Conservation (phyloP, 768 basidiomycete species). For the Mycena belliarum region DNA sequence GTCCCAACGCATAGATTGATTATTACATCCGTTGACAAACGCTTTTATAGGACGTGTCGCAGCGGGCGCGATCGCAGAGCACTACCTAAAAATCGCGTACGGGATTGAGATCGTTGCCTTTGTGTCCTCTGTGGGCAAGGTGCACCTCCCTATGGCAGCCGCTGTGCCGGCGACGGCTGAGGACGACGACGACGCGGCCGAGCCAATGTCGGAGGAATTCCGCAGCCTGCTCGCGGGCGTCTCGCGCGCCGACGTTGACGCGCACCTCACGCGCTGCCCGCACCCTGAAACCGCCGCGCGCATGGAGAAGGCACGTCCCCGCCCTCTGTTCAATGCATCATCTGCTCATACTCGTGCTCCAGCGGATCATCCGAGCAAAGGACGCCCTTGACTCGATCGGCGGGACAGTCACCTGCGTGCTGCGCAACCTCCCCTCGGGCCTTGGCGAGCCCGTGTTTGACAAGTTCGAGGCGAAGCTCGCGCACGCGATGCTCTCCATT, state of each 20-base stretch:
- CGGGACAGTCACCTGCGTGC: slow-evolving; percentile 96
- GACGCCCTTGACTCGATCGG: slow-evolving; percentile 92
- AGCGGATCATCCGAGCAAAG: slow-evolving; percentile 95
- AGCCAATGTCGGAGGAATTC: slow-evolving; percentile 84
- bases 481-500: slow-evolving; percentile 98
- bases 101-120: slow-evolving; percentile 97
- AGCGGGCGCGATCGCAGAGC: slow-evolving; percentile 97
- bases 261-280: slow-evolving; percentile 85
- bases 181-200: slow-evolving; percentile 66
- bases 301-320: slow-evolving; percentile 75
- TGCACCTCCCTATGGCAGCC: slow-evolving; percentile 67
- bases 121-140: slow-evolving; percentile 93
- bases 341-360: slow-evolving; percentile 4
- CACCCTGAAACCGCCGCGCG: slow-evolving; percentile 83
- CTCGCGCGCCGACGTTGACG: slow-evolving; percentile 87
- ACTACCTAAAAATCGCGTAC: slow-evolving; percentile 82
- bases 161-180: slow-evolving; percentile 44
- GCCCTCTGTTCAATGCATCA: not conserved
- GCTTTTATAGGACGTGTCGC: slow-evolving; percentile 98
- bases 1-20: not conserved
- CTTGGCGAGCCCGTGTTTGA: slow-evolving; percentile 98
- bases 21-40: too few relatives aligned
- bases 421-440: slow-evolving; percentile 86
- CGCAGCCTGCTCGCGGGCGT: slow-evolving; percentile 74
- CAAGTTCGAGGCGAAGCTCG: slow-evolving; percentile 95